These are phyloP conservation scores for Lantana camara DNA, from an alignment of 257 asterid genomes.

Conservation along the genomic window DNA sequence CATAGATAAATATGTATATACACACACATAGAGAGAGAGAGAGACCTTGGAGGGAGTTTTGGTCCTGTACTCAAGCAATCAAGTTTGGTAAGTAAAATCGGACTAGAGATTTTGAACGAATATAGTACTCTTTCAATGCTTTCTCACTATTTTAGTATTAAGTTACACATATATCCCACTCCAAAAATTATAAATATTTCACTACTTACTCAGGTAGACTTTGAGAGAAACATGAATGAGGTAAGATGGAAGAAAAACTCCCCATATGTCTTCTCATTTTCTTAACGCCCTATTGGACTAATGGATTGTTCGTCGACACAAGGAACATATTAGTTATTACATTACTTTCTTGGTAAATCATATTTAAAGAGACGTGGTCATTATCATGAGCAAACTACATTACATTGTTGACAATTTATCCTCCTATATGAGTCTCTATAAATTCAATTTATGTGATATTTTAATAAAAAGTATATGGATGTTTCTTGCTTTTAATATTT, in stretches of 20 bases:
- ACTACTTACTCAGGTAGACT: constrained; percentile 20
- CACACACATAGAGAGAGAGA: too few species aligned
- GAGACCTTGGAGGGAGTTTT: not conserved
- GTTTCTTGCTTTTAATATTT: too few species aligned
- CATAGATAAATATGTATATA: not conserved
- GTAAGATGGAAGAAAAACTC: constrained; percentile 16
- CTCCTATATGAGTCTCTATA: too few species aligned
- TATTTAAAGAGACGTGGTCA: constrained; percentile 5
- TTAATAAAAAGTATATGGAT: too few species aligned
- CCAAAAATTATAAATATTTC: not conserved
- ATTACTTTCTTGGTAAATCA: not conserved
- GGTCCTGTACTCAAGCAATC: constrained; percentile 29
- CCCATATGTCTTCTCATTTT: constrained; percentile 16
- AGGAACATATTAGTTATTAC: constrained; percentile 2
- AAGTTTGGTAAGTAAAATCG: constrained; percentile 34
- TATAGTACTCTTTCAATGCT: not conserved
- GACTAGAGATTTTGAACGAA: constrained; percentile 24
- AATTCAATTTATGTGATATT: too few species aligned
- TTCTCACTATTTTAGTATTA: not conserved
- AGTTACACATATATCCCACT: not conserved
- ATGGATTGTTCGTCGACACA: constrained; percentile 17
- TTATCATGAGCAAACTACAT: constrained; percentile 2
- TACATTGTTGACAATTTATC: not conserved
- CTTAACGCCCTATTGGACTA: constrained; percentile 33
- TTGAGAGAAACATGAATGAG: constrained; percentile 29